A percentile compares a stretch with the other conserved stretches of the same genome.
Evolutionary conservation across 441 rosid genomes (phyloP).

Genomic region (Pelargonium myrrhifolium): DNA sequence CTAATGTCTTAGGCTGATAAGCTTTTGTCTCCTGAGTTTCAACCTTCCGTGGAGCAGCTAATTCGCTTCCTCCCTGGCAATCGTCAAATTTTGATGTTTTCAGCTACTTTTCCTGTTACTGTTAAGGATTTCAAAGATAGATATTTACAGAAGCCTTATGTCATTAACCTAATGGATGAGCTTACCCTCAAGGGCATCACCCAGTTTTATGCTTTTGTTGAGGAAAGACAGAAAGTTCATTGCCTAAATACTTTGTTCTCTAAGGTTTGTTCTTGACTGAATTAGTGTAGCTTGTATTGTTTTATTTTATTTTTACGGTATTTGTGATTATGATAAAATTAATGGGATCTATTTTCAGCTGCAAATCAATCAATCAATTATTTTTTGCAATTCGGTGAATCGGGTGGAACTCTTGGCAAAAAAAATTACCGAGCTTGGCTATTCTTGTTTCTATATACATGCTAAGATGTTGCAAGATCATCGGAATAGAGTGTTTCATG

Average conservation of each 20-base stretch:
- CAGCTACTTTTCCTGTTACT: constrained; percentile 95
- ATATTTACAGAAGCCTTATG: constrained; percentile 67
- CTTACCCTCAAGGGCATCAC: constrained; percentile 96
- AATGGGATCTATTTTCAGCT: constrained; percentile 41
- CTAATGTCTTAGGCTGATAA: constrained; percentile 70
- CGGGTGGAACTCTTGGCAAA: constrained; percentile 94
- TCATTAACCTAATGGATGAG: constrained; percentile 97
- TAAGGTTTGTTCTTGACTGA: constrained; percentile 48
- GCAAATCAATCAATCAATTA: constrained; percentile 97
- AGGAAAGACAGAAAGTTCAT: constrained; percentile 98
- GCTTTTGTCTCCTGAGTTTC: constrained; percentile 93
- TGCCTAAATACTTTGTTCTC: constrained; percentile 93
- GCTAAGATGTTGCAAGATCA: constrained; percentile 99
- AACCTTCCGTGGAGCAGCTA: constrained; percentile 86
- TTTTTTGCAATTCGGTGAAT: constrained; percentile 95
- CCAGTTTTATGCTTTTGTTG: constrained; percentile 93
- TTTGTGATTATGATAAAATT: constrained; percentile 17
- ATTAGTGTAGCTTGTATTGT: constrained; percentile 4
- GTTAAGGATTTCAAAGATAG: constrained; percentile 93
- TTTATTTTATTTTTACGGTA: not conserved
- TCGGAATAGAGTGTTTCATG: constrained; percentile 96
- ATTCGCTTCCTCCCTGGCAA: constrained; percentile 66
- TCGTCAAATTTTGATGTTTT: constrained; percentile 92
- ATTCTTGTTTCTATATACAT: constrained; percentile 97
- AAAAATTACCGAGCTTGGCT: constrained; percentile 97